A percentile compares a stretch with the other conserved stretches of the same genome.
Evolutionary conservation across 192 early-diverging fungal species (phyloP).

Genomic region (Linnemannia zychae): DNA sequence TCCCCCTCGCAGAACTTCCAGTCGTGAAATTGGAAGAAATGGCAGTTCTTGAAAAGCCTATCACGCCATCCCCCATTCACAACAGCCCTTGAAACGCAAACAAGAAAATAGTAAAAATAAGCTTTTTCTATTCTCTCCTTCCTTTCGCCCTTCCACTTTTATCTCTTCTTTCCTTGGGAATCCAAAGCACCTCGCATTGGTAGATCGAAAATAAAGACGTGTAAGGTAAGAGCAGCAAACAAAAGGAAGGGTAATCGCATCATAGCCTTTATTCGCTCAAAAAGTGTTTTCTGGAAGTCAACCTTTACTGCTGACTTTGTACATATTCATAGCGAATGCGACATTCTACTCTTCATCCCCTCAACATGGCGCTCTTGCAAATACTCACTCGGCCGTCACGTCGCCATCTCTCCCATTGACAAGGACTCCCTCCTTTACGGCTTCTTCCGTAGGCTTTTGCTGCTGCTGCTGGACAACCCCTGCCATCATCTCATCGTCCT

Average conservation of each 20-base stretch:
- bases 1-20: neutral
- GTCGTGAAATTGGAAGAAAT: too few species aligned
- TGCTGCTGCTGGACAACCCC: neutral
- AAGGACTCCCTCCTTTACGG: neutral
- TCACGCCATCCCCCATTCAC: neutral
- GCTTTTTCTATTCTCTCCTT: neutral
- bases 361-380: neutral
- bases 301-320: too few species aligned
- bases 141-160: neutral
- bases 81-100: too few species aligned
- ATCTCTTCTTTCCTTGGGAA: neutral
- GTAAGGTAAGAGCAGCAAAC: neutral
- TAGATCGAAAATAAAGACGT: neutral
- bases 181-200: neutral
- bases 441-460: neutral
- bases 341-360: neutral
- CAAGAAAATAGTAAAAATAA: neutral
- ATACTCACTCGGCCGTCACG: neutral
- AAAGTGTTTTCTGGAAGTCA: too few species aligned
- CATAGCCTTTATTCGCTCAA: too few species aligned
- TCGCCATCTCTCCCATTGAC: neutral
- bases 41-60: neutral
- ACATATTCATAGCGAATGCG: neutral
- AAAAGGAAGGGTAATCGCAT: neutral
- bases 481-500: constrained; percentile 16